Percentiles rank a stretch among this genome's conserved stretches.
Evolutionary conservation across 2,329 filamentous ascomycete genomes (phyloP).

Genomic region (Arthrobotrys pseudoclavata): DNA sequence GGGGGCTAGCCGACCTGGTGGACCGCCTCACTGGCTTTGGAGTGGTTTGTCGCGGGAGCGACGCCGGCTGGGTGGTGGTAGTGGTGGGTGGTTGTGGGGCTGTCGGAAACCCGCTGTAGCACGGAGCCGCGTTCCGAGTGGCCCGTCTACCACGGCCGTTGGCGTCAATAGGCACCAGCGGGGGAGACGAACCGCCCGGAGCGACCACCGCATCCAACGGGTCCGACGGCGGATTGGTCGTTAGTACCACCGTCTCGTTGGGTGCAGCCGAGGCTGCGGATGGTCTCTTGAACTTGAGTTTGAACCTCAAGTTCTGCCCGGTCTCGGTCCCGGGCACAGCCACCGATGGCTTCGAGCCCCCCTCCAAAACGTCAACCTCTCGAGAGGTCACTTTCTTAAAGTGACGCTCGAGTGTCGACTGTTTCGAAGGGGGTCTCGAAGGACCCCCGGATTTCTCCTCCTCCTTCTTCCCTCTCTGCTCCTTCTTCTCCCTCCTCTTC

Average conservation of each 20-base stretch:
- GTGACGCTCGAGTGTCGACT: constrained; percentile 45
- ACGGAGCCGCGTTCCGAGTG: constrained; percentile 54
- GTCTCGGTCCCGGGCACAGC: constrained; percentile 6
- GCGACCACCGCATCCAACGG: constrained; percentile 37
- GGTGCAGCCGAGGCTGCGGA: constrained; percentile 9
- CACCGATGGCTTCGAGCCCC: constrained; percentile 4
- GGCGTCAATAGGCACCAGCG: constrained; percentile 33
- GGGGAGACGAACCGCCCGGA: constrained; percentile 32
- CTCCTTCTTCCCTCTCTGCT: constrained; percentile 7
- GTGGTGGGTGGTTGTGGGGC: neutral
- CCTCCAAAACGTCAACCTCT: constrained; percentile 27
- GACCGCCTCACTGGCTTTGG: constrained; percentile 42
- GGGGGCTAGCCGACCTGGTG: constrained; percentile 51
- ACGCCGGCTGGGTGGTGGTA: constrained; percentile 12
- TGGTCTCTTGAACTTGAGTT: constrained; percentile 1
- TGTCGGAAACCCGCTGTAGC: constrained; percentile 45
- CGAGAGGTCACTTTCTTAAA: constrained; percentile 34
- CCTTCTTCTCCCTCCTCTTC: constrained; percentile 11
- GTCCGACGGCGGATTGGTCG: constrained; percentile 54
- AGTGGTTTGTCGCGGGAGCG: constrained; percentile 27
- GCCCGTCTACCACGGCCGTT: constrained; percentile 46
- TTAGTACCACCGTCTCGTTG: constrained; percentile 40
- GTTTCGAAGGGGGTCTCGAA: constrained; percentile 22
- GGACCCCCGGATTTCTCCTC: constrained; percentile 24
- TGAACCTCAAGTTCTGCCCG: constrained; percentile 40